phyloP scores from a whole-genome alignment of 805 yeast genomes.

The Spathaspora boniae region DNA sequence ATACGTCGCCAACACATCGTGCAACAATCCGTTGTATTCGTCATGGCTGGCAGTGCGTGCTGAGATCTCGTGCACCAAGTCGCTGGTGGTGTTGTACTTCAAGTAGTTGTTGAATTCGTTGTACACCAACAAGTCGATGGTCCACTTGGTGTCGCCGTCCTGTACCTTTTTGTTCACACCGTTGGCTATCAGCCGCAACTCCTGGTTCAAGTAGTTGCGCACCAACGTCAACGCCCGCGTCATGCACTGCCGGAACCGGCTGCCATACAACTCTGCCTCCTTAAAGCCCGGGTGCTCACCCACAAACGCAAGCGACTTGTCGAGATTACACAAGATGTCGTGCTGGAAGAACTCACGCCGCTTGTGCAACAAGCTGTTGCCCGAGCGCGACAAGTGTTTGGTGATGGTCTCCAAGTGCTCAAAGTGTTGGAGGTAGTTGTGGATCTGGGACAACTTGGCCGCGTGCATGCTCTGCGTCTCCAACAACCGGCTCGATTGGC shows the following conservation, averaged over 20 bases:
- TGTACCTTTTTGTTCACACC: constrained; percentile 16
- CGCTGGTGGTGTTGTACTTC: constrained; percentile 15
- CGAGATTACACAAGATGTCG: constrained; percentile 51
- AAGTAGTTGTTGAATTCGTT: constrained; percentile 48
- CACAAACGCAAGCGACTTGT: constrained; percentile 58
- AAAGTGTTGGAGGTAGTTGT: constrained; percentile 53
- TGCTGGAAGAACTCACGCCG: constrained; percentile 40
- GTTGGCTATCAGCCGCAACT: constrained; percentile 32
- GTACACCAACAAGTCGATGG: constrained; percentile 63
- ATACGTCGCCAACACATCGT: constrained; percentile 64
- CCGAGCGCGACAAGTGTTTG: constrained; percentile 60
- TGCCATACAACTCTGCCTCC: constrained; percentile 65
- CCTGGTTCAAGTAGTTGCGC: constrained; percentile 58
- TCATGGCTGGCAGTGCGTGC: constrained; percentile 34
- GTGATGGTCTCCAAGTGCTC: constrained; percentile 71
- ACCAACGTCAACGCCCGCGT: constrained; percentile 75
- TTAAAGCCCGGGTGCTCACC: constrained; percentile 42
- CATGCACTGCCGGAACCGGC: constrained; percentile 78
- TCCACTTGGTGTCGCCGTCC: constrained; percentile 22
- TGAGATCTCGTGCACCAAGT: constrained; percentile 33
- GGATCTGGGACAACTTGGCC: constrained; percentile 42
- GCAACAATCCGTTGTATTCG: constrained; percentile 63
- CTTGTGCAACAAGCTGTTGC: constrained; percentile 61
- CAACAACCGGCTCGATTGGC: constrained; percentile 49
- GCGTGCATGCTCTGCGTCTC: constrained; percentile 42